Evolutionary conservation across 768 basidiomycete species (phyloP).

Genomic region (Mycena kentingensis): DNA sequence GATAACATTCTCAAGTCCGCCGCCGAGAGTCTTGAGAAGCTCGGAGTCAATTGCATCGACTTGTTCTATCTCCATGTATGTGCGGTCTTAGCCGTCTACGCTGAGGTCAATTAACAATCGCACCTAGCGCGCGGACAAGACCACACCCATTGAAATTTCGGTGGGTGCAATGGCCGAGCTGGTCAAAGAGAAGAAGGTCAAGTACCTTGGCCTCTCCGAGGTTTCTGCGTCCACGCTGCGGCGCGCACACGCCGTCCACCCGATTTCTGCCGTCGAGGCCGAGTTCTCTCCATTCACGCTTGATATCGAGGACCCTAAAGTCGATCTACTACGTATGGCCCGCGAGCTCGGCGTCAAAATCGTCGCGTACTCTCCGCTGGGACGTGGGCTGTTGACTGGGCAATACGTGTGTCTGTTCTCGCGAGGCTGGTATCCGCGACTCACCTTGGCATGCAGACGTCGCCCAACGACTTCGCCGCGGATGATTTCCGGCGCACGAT

Average conservation of each 20-base stretch:
- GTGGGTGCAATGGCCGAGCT: conserved; percentile 13
- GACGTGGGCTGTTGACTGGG: conserved; percentile 41
- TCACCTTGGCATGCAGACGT: conserved; percentile 31
- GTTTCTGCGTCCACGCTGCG: conserved; percentile 33
- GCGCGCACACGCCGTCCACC: conserved; percentile 36
- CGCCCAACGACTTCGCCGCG: conserved; percentile 39
- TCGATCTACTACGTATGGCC: conserved; percentile 30
- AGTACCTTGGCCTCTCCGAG: conserved; percentile 41
- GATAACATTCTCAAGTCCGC: conserved; percentile 30
- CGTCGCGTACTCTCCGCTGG: conserved; percentile 42
- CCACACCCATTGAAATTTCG: conserved; percentile 21
- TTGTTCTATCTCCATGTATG: conserved; percentile 31
- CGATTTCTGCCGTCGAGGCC: conserved; percentile 36
- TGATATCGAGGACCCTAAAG: conserved; percentile 28
- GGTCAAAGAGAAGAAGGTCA: conserved; percentile 33
- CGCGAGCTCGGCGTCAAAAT: conserved; percentile 38
- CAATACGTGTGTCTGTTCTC: conserved; percentile 29
- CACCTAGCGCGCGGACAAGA: conserved; percentile 10
- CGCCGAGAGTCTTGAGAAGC: conserved; percentile 31
- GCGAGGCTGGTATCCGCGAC: not conserved
- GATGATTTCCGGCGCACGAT: conserved; percentile 41
- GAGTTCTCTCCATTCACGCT: conserved; percentile 37
- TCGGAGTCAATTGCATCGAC: conserved; percentile 34
- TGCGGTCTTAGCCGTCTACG: not conserved
- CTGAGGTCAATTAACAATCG: not conserved